Percentiles rank a stretch among this genome's conserved stretches.
phyloP scores from a whole-genome alignment of 164 flowering plant species.

The Tinospora cordifolia region DNA sequence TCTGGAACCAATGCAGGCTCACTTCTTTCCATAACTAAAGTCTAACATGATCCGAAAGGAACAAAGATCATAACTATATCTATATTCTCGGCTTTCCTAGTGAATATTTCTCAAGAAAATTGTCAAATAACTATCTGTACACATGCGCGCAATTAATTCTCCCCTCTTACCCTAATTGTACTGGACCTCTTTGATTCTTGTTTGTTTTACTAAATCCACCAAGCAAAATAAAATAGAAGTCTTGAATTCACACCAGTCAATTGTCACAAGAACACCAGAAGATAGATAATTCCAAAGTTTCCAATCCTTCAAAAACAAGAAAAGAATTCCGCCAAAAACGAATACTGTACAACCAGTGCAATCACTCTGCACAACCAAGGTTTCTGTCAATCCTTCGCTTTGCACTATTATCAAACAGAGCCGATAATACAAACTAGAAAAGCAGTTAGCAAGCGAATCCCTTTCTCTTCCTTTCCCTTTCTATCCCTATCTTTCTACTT shows the following conservation, averaged over 20 bases:
- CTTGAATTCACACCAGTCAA: neutral
- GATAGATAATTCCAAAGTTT: neutral
- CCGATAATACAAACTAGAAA: neutral
- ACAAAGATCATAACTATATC: constrained; percentile 10
- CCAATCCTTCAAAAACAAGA: neutral
- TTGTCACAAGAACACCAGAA: neutral
- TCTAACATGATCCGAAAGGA: constrained; percentile 38
- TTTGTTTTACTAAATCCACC: neutral
- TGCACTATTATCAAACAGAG: neutral
- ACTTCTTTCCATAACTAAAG: constrained; percentile 71
- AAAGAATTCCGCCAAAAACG: neutral
- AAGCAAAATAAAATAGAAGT: constrained; percentile 11
- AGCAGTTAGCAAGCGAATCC: too few relatives aligned
- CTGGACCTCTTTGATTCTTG: too few relatives aligned
- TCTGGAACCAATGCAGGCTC: constrained; percentile 88
- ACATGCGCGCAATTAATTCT: constrained; percentile 3
- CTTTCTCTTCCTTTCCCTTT: neutral
- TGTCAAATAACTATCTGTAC: neutral
- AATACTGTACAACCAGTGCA: neutral
- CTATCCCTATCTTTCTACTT: neutral
- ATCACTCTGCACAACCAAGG: neutral
- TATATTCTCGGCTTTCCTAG: constrained; percentile 1
- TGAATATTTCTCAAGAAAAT: constrained; percentile 9
- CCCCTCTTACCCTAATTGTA: neutral
- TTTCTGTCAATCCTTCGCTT: neutral